A percentile compares a stretch with the other conserved stretches of the same genome.
Conservation (phyloP, 2,329 filamentous ascomycete genomes). For the Trichoderma atrobrunneum region DNA sequence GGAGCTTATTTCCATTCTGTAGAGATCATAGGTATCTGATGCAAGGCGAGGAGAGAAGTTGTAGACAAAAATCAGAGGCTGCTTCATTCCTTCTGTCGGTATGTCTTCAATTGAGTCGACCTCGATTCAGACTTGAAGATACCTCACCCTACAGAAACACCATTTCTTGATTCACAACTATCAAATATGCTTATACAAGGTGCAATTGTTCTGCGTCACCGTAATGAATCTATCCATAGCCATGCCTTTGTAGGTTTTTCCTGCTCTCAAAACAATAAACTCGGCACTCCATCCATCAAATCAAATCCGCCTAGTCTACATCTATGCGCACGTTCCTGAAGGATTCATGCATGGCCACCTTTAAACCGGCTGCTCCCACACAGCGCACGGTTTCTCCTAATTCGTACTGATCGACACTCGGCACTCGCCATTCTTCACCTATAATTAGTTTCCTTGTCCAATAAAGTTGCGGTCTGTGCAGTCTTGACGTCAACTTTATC, state of each 20-base stretch:
- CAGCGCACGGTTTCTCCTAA: not conserved
- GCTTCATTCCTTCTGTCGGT: not conserved
- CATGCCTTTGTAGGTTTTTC: not conserved
- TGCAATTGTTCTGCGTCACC: not conserved
- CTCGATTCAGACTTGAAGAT: not conserved
- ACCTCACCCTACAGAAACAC: not conserved
- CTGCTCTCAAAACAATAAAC: not conserved
- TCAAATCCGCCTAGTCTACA: not conserved
- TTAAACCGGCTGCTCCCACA: not conserved
- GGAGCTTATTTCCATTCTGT: not conserved
- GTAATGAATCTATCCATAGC: too few species aligned
- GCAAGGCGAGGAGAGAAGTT: not conserved
- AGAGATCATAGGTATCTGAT: not conserved
- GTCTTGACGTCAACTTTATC: not conserved
- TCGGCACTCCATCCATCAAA: not conserved
- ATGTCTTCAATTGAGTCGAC: not conserved
- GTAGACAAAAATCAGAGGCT: fast-evolving
- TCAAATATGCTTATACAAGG: not conserved
- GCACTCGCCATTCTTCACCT: not conserved
- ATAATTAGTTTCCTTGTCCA: not conserved
- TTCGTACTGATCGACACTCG: not conserved
- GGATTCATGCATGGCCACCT: not conserved
- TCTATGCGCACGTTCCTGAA: not conserved
- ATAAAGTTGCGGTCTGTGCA: not conserved
- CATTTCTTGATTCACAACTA: not conserved